Evolutionary conservation across 1,139 yeast species (phyloP), one percentile per base, ranked within the genome.

Genomic region (Sugiyamaella xylanicola): DNA sequence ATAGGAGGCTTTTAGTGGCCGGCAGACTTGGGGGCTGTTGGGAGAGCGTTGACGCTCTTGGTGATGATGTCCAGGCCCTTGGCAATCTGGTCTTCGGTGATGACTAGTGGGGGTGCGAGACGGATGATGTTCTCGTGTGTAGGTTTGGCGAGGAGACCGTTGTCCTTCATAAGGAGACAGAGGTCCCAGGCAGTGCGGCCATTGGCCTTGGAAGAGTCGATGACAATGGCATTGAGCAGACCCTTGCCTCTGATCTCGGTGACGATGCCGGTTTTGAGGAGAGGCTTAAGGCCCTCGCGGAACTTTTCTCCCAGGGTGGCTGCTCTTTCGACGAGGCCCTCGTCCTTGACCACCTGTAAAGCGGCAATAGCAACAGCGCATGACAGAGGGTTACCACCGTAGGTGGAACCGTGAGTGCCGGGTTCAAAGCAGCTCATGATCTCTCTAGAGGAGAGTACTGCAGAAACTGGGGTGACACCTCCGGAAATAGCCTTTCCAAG

Each of bases 171-270:
- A 65, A 89, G 75, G 67, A 92, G 72, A 75, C 99, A 92, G 66
- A 92, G 80, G 71, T 92, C 98, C 98, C 98, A 93, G 2, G 98
- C 98, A 41, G 95, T 80, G 73, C 93, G 84, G 60, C 97, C 97
- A 69, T 86, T 86, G 58, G 97, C 84, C 74, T 86, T 86, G 49
- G 84, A 62, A 55, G 87, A 84, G 74, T 92, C 97, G 69, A 92
- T 88, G 57, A 92, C 97, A 71, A 93, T 86, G 51, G 98, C 98
- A 63, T 88, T 82, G 63, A 93, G 78, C 68, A 92, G 80, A 61
- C 99, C 99, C 70, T 81, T 82, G 59, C 99, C 99, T 76, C 99
- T 85, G 57, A 92, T 95, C 73, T 89, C 97, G 51, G 90, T 80
- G 59, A 92, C 88, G 58, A 89, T 80, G 61, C 83, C 79, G 21